Evolutionary conservation across 345 rosid species (phyloP), one percentile per base, ranked within the genome.

Genomic region (Ceriops zippeliana): DNA sequence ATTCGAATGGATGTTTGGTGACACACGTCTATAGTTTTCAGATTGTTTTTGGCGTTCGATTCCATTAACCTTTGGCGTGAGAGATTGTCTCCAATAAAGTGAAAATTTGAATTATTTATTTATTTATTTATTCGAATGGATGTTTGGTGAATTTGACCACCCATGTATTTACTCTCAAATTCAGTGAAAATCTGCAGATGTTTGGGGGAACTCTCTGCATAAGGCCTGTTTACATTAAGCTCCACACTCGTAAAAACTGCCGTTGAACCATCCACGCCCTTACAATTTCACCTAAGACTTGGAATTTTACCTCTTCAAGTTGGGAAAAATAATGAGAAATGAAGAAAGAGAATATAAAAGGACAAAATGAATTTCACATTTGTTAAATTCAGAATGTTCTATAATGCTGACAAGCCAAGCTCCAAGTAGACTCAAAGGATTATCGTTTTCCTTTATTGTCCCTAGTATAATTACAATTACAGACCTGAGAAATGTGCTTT

Each of bases 401-500:
- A 38, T 62, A 67, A 42, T 24, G 62, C 52, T 28, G 34, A 31
- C 63, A 54, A 13, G 22, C 13, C 38, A 20, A 56, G 47, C 42
- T 9, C 27, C 19, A 28, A 30, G 4, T 5, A 16, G 49, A 58
- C 58, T 49, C 37, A 69, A n/a, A 46, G 62, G 62, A 66, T 53
- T 66, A 49, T 47, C 56, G 32, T 49, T 54, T 28, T 35, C 62
- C 53, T 52, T 67, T 63, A 51, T 63, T 32, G 67, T 59, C 49
- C 69, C 57, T 21, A 20, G 47, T 70, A 53, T 67, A 10, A 53
- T 53, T 22, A 53, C 13, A 65, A 63, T 69, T 71, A 71, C 64
- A 71, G 54, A 59, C 71, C 49, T 47, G 54, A 63, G 70, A 54
- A 32, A 63, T 24, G 51, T 11, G 67, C 37, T 19, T 19, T 57